Base-by-base conservation (phyloP, 2,329 filamentous ascomycete species). In the Cytospora mali region DNA sequence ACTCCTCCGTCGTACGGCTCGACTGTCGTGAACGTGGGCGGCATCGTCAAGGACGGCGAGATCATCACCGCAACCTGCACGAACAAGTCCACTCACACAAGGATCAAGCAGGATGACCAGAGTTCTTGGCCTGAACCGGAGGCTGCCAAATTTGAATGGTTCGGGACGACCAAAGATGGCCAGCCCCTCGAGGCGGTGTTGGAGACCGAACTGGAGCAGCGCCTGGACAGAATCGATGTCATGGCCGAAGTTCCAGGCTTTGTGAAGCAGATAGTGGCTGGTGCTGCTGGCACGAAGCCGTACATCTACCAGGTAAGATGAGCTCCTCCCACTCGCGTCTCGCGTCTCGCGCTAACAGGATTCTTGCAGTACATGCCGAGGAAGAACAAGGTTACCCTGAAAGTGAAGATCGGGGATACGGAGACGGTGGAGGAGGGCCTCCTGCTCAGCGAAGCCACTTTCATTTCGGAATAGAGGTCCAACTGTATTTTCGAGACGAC, bases 171-270 rank as follows among this genome's bases (percentile, higher is more conserved):
- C 51, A 89, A 90, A 72, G 92, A 96, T 68, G 91, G 88, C 58
- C 90, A 93, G 75, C 74, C 83, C 0, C 83, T 93, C 52, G 83
- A 86, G 62, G 94, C 88, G 9, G 79, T 85, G 28, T 74, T 97
- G 9, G 88, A 90, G 68, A 89, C 88, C 5, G 72, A 81, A 39
- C 80, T 97, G 14, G 91, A 87, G 28, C 79, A 86, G 57, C 86
- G 87, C 55, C 79, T 89, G 33, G 95, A 99, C 76, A 86, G 90
- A 67, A 88, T 99, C 67, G 95, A 99, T 77, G 89, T 99, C 71
- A 96, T 99, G 92, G 92, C 91, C 27, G 93, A 99, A 77, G 90
- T 99, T 39, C 95, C 95, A 3, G 92, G 90, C 31, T 96, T 99
- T 71, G 89, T 99, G 75, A 99, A 99, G 85, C 88, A 88, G 70